Base-by-base conservation (phyloP, 2,329 filamentous ascomycete genomes). In the Apiospora malaysiana region DNA sequence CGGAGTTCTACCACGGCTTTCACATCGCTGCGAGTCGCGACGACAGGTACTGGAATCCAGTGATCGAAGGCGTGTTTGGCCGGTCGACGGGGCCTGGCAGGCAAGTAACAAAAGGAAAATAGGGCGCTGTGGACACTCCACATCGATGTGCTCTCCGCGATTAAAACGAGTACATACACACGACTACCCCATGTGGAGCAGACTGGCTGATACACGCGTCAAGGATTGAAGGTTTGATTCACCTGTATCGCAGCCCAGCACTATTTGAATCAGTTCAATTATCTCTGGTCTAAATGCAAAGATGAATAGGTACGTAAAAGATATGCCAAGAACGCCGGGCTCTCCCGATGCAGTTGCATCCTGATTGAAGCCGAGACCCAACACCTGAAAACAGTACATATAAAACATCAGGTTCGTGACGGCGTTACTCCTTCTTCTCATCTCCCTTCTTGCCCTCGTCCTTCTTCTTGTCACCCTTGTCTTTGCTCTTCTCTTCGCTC, bases 391-490 rank as follows among this genome's bases (percentile, higher is more conserved):
- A 67, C 9, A 68, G 7, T 21, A 46, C 10, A 46, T 68, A 27
- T 18, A 27, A 25, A 47, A 4, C 40, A 46, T 46, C 40, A 63
- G 7, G 56, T 40, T 63, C 56, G 56, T 40, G 32, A 63, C 56
- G 5, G 32, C 32, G 32, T 63, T 63, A 63, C 18, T 63, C 56
- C 56, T 63, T 63, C 32, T 63, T 63, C 27, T 59, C 27, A 16
- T 27, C 51, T 9, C 21, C 51, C 47, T 51, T 51, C 47, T 51
- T 51, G 8, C 40, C 63, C 37, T 66, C 63, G 37, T 25, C 47
- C 47, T 51, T 51, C n/a, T 79, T 74, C 72, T 86, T 84, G 9
- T 84, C 73, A 76, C 83, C 82, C 8, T 75, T 79, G 86, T 79
- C 37, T 9, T 51, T 9, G 9, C 23, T 25, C 59, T 65, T 65